Base-by-base conservation (phyloP, 2,329 filamentous ascomycete genomes). In the Aspergillus neotritici region DNA sequence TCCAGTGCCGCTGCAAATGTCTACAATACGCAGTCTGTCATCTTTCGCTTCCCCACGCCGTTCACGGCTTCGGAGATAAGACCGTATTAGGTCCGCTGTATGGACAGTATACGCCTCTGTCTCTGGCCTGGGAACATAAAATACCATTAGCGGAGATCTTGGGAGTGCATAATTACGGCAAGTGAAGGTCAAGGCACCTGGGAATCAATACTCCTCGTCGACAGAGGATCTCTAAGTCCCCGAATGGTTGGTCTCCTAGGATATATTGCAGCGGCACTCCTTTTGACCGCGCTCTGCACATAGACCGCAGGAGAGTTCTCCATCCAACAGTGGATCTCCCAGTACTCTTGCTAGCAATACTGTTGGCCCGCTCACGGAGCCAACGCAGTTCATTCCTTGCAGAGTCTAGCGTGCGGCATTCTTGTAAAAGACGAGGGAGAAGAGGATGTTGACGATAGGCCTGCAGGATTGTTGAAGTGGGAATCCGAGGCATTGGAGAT, bases 221-320 rank as follows among this genome's bases (percentile, higher is more conserved):
- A 60, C 90, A 96, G 42, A 76, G 68, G 35, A 98, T 84, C 33
- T 95, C 84, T 12, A 97, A 68, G 4, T 80, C 70, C 0, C 90
- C 91, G 67, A 98, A 97, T 2, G 85, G 93, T 63, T 96, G 89
- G 4, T 83, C 82, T 3, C 89, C 89, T 1, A 98, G 71, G 15
- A 97, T 76, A 61, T 97, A 97, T 64, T 97, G 93, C 29, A 98
- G 68, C 1, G 93, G 93, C 45, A 82, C 78, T 1, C 88, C 88
- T n/a, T 53, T 63, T 3, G 74, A 68, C 46, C 80, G 69, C 35
- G 62, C 53, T 14, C 40, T 40, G 41, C 68, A 75, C 57, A 71
- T 64, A 3, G 43, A 50, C 37, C 50, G 54, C 14, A 77, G 53
- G 4, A 61, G 46, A 35, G 45, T 50, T 33, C 51, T 62, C 62